Evolutionary conservation across 2,329 filamentous ascomycete species (phyloP), one percentile per base, ranked within the genome.

Genomic region (Alternaria tenuissima): DNA sequence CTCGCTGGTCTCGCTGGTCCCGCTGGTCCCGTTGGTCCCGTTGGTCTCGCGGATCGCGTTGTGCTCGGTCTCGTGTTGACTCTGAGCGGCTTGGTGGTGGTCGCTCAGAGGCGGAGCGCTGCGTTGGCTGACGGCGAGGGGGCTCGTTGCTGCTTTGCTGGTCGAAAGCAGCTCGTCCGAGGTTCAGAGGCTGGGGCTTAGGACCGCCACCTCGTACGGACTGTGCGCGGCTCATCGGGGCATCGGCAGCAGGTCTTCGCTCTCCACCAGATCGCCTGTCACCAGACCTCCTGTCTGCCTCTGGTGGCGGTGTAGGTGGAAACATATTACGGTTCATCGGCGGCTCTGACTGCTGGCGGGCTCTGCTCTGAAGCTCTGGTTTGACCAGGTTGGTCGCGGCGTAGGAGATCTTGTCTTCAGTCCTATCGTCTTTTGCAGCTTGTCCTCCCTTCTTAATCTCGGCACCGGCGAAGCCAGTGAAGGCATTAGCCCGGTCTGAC

Each of bases 241-340:
- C 79, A 28, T 60, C 39, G 12, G 57, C 22, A 18, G 44, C 38
- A 18, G 52, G 43, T 77, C 66, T 43, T 65, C 58, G 46, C 41
- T 55, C 67, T 38, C 51, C 67, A 34, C 42, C 61, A 56, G 57
- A 57, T 47, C 47, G 52, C 47, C 65, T 68, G 30, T 66, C 72
- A 48, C 62, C 67, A 38, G 74, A 75, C 53, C 65, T 72, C 8
- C 76, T 68, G 68, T 97, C 93, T 63, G 87, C 87, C 82, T 99
- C 95, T 6, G 95, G 95, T 7, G 95, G 95, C 41, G 95, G 95
- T n/a, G 95, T 98, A n/a, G 95, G 95, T 18, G 95, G 95, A 82
- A 98, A 97, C 64, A 94, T 87, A 71, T 91, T 92, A 70, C 93
- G 89, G 75, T 87, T 88, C 65, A 88, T 83, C 0, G 92, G 92